Conservation (phyloP, 139 green algal species). For the Micractinium sp. region DNA sequence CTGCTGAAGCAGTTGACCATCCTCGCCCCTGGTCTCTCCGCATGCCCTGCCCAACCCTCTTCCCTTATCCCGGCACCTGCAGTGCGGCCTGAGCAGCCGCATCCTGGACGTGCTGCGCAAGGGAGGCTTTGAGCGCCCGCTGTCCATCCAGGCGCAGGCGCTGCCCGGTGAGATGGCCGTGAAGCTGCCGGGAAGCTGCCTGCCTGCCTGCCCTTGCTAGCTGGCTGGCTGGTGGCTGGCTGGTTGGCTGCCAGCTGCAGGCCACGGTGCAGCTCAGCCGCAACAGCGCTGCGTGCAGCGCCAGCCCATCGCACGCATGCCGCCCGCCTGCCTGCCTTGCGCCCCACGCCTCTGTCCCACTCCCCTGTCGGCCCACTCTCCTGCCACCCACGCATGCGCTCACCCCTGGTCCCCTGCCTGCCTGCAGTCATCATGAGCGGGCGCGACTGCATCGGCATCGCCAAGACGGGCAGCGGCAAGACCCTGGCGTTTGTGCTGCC, state of each 20-base stretch:
- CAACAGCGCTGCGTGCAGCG: neutral
- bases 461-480: conserved; percentile 98
- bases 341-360: neutral
- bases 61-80: neutral
- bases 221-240: neutral
- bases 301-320: neutral
- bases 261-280: too few species aligned
- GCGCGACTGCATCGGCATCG: conserved; percentile 97
- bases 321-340: neutral
- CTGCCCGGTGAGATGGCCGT: conserved; percentile 64
- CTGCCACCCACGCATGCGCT: neutral
- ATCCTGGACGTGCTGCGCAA: conserved; percentile 85
- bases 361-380: neutral
- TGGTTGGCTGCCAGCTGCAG: too few species aligned
- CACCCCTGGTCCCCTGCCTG: neutral
- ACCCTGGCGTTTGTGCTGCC: conserved; percentile 98
- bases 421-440: conserved; percentile 89
- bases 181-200: neutral
- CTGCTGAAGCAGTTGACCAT: neutral
- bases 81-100: conserved; percentile 76
- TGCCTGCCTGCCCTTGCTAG: neutral
- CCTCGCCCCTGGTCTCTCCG: neutral
- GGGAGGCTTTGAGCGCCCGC: conserved; percentile 79
- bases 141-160: conserved; percentile 97
- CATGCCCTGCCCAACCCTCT: neutral